Percentiles rank a stretch among this genome's conserved stretches.
These are phyloP conservation scores for Tylopilus intermedius DNA, from an alignment of 768 basidiomycete species.

Conservation along the genomic window DNA sequence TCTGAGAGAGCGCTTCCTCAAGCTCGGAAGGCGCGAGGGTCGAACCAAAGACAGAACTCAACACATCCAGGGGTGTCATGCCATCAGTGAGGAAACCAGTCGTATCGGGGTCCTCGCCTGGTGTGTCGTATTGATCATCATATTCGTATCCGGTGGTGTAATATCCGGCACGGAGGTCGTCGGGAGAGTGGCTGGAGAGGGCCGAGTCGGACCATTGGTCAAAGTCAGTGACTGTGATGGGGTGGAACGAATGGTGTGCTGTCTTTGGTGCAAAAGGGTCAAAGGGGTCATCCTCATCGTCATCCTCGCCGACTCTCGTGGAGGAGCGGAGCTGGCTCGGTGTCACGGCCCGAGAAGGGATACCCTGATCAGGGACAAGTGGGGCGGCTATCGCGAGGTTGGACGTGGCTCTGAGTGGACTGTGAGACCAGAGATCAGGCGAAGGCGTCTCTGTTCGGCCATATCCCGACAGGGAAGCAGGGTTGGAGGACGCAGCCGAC, in stretches of 20 bases:
- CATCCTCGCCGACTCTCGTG: conserved; percentile 51
- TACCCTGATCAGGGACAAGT: conserved; percentile 65
- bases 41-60: conserved; percentile 89
- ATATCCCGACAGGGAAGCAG: conserved; percentile 46
- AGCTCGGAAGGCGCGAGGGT: conserved; percentile 86
- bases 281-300: conserved; percentile 82
- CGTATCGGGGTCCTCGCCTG: conserved; percentile 45
- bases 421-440: conserved; percentile 84
- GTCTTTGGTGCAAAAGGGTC: conserved; percentile 59
- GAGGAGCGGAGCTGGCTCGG: conserved; percentile 71
- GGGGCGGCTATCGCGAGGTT: conserved; percentile 92
- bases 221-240: conserved; percentile 59
- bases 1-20: conserved; percentile 84
- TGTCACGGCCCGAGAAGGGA: conserved; percentile 50
- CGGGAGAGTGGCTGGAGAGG: conserved; percentile 48
- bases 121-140: conserved; percentile 29
- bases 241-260: conserved; percentile 54
- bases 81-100: conserved; percentile 72
- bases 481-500: conserved; percentile 57
- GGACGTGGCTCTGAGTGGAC: conserved; percentile 60
- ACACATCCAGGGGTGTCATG: conserved; percentile 97
- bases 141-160: conserved; percentile 28
- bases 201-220: conserved; percentile 57
- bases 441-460: conserved; percentile 75
- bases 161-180: conserved; percentile 39